Evolutionary conservation across 306 rosid species (phyloP), one percentile per base, ranked within the genome.

Genomic region (Senna siamea): DNA sequence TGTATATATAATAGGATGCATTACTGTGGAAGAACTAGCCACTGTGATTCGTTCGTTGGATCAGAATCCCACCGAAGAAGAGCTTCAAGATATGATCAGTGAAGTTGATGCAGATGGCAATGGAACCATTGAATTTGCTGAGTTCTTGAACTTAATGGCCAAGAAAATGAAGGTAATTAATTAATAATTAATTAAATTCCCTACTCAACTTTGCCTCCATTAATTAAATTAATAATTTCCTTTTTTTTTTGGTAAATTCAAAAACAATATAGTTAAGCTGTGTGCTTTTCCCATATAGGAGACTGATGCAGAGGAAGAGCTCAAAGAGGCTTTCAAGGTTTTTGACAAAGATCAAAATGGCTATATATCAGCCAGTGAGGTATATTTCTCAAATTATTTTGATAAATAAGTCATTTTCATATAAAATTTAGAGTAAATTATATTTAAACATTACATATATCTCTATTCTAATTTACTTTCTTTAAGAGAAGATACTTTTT

Each of bases 261-360:
- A n/a, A n/a, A n/a, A n/a, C n/a, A n/a, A n/a, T 37, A 37, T 37
- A 37, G 6, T 37, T 2, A 37, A 4, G 6, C 7, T 7, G 15
- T 44, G 4, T 11, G 15, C 0, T 11, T 44, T 48, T 48, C 2
- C 19, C 54, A 13, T 61, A 3, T 60, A 93, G 98, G 97, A 93
- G 43, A 89, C 88, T 56, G 97, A 93, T 76, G 92, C 84, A 5
- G 97, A 91, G 70, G 98, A 93, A 52, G 98, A 93, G 77, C 92
- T 91, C 0, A 91, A 86, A 70, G 98, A 91, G 81, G 98, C 96
- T 62, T 93, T 93, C 87, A 91, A 91, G 78, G 98, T 93, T 55
- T 93, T 93, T 80, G 97, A 93, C 77, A 93, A 89, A 79, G 98
- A 93, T 73, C 96, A 93, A 82, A 91, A 93, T 77, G 98, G 98